Evolutionary conservation across 768 basidiomycete genomes (phyloP), one percentile per base, ranked within the genome.

Genomic region (Pisolithus tinctorius): DNA sequence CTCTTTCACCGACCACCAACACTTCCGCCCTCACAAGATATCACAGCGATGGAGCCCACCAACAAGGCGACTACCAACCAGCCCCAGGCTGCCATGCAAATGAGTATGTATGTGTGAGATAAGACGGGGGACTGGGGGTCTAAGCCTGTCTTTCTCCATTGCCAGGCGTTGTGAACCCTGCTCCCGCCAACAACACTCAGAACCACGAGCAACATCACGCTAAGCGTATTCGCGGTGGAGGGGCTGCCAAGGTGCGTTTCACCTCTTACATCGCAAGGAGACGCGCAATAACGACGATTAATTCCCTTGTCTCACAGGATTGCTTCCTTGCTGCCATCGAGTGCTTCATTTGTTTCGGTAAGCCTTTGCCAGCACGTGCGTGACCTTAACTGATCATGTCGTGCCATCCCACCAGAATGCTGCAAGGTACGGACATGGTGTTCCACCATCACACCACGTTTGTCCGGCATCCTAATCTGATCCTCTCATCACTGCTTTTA

Each of bases 301-400:
- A 25, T 40, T n/a, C 26, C 31, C 37, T 55, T 41, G 14, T 13
- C 40, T 23, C 49, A 34, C 51, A 87, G 85, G 83, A 86, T 63
- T 87, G 84, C 64, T 78, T 85, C 69, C 48, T 88, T 26, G 82
- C 74, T 17, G 48, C 77, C 16, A 6, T 85, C 34, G 80, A 73
- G 27, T 86, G 83, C 62, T 88, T 86, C 77, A 58, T 88, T 23
- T 88, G 86, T 69, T 88, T 80, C 63, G 85, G 83, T 84, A 55
- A 58, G 83, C 66, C 23, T 39, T 44, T 40, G 39, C 11, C 20
- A 49, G 20, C 16, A 39, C 16, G 31, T 11, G 34, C 5, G 11
- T 14, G 34, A 13, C 17, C 23, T 11, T 38, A 1, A 38, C 41
- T n/a, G 34, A 14, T 23, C 11, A 27, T n/a, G 8, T 46, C 2